Base-by-base conservation (phyloP, 2,329 filamentous ascomycete genomes). In the Xylariales sp. region DNA sequence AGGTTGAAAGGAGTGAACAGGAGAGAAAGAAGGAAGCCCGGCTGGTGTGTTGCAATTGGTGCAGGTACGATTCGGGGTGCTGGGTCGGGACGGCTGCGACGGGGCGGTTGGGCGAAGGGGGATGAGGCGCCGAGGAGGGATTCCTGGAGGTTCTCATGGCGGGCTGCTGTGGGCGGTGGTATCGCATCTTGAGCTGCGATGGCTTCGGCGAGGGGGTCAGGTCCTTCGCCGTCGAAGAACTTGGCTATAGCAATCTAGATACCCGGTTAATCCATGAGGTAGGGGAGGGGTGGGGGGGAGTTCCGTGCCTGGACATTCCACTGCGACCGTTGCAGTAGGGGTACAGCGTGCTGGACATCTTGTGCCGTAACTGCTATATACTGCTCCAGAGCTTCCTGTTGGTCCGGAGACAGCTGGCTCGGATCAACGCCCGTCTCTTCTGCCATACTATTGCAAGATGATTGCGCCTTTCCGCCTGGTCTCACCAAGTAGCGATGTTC, bases 221-320 rank as follows among this genome's bases (percentile, higher is more conserved):
- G 78, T 3, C 84, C 84, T 66, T 97, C 93, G 52, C 93, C 93
- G 57, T 98, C 93, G 61, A 96, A 98, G 77, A 97, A 97, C 59
- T 94, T 94, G 50, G 93, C 81, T 49, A 98, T 91, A 44, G 93
- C 91, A 55, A 97, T 95, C 84, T 96, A 59, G 4, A 43, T 11
- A 14, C 12, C 15, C 24, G 6, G 15, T 18, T 10, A 15, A 40
- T 11, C 39, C 10, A 45, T 42, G 20, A 8, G 14, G 40, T 14
- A n/a, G 15, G 10, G 41, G 36, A 32, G 27, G 19, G 32, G 19
- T 24, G n/a, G 31, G 20, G 29, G 29, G 33, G 6, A 15, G 33
- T 10, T 12, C 45, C 65, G 27, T 63, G 89, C 87, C 71, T 91
- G 86, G 1, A 95, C 86, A 59, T 97, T 98, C 93, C 93, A 98